Evolutionary conservation across 495 filamentous ascomycete genomes (phyloP).

Genomic region (Choiromyces venosus): DNA sequence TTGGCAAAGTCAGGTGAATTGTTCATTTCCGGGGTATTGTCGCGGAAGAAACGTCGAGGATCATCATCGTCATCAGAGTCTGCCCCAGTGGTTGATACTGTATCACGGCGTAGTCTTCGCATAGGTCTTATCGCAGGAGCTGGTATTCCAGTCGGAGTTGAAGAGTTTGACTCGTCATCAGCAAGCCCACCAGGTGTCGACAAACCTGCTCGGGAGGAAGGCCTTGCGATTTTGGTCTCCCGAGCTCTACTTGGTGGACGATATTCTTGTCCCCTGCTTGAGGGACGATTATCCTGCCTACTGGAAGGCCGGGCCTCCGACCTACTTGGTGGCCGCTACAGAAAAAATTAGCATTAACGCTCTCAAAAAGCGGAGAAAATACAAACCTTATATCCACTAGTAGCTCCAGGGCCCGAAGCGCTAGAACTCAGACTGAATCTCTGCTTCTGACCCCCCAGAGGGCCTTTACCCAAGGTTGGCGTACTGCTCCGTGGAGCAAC

Average conservation of each 20-base stretch:
- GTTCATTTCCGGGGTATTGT: slow-evolving; percentile 23
- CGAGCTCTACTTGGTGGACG: neutral
- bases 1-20: slow-evolving; percentile 6
- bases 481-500: neutral
- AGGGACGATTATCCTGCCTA: neutral
- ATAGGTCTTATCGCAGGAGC: slow-evolving; percentile 28
- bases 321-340: neutral
- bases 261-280: neutral
- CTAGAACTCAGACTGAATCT: neutral
- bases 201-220: neutral
- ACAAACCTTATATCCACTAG: neutral
- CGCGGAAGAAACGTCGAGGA: neutral
- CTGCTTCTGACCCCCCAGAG: neutral
- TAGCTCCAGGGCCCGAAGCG: neutral
- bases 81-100: neutral
- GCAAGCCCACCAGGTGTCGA: neutral
- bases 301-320: neutral
- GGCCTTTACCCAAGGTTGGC: neutral
- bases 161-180: neutral
- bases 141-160: slow-evolving; percentile 9
- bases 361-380: neutral
- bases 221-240: neutral
- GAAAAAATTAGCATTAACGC: neutral
- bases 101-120: slow-evolving; percentile 15
- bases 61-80: neutral